phyloP scores from a whole-genome alignment of 768 basidiomycete genomes.

The Mycena crocata region DNA sequence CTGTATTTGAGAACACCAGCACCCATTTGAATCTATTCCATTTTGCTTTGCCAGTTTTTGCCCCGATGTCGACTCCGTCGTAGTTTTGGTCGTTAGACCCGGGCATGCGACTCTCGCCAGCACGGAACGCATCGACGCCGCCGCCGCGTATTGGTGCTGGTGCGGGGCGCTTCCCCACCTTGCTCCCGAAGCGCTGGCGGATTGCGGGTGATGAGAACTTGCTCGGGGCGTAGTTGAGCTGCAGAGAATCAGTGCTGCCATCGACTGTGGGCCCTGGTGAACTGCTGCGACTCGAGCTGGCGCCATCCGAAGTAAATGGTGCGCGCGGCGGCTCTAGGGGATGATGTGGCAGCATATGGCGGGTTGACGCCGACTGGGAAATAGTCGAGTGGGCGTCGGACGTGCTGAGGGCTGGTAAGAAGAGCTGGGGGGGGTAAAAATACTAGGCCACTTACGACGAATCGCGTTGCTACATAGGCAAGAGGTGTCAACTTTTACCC shows the following conservation, averaged over 20 bases:
- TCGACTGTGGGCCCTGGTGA: conserved; percentile 28
- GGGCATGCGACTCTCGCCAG: conserved; percentile 53
- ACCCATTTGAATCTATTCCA: conserved; percentile 79
- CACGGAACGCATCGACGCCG: conserved; percentile 64
- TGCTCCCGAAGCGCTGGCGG: conserved; percentile 45
- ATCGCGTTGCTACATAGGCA: conserved; percentile 5
- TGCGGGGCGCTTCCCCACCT: conserved; percentile 6
- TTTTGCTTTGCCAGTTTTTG: conserved; percentile 49
- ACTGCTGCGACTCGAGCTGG: conserved; percentile 23
- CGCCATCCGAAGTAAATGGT: conserved; percentile 16
- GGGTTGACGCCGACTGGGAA: conserved; percentile 19
- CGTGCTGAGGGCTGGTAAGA: neutral
- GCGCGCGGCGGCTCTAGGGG: conserved; percentile 28
- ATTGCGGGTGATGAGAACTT: conserved; percentile 64
- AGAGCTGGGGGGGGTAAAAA: neutral
- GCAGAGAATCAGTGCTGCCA: conserved; percentile 43
- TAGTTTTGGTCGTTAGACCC: conserved; percentile 55
- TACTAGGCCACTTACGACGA: conserved; percentile 9
- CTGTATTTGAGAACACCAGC: conserved; percentile 62
- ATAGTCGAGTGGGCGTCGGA: conserved; percentile 18
- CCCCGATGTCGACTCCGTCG: conserved; percentile 47
- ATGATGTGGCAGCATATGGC: conserved; percentile 8
- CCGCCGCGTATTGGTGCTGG: conserved; percentile 60
- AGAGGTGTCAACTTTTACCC: conserved; percentile 4
- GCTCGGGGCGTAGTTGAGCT: conserved; percentile 69